These are phyloP conservation scores for Yamadazyma oceani DNA, from an alignment of 1,139 yeast genomes.

Conservation along the genomic window DNA sequence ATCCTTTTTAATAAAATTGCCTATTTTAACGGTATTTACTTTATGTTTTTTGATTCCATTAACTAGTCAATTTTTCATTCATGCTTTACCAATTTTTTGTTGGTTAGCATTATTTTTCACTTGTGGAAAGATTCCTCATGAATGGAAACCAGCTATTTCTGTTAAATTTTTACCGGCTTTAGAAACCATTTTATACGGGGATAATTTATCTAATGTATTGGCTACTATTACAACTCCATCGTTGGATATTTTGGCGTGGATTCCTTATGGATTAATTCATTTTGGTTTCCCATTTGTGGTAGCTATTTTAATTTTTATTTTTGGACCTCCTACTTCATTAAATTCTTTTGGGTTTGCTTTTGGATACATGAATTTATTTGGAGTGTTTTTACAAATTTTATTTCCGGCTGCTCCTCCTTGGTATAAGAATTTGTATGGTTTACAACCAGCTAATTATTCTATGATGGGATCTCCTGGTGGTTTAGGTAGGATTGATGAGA, in stretches of 20 bases:
- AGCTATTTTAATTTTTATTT: constrained; percentile 74
- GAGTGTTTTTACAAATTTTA: constrained; percentile 74
- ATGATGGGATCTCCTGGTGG: constrained; percentile 99
- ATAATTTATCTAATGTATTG: constrained; percentile 81
- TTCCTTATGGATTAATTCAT: constrained; percentile 92
- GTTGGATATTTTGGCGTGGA: constrained; percentile 87
- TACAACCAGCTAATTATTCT: constrained; percentile 85
- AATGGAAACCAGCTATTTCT: constrained; percentile 83
- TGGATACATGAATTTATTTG: constrained; percentile 93
- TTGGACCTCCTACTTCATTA: constrained; percentile 90
- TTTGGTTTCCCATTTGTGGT: constrained; percentile 88
- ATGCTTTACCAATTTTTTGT: constrained; percentile 81
- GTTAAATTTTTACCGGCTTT: constrained; percentile 91
- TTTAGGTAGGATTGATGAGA: constrained; percentile 77
- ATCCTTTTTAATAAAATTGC: constrained; percentile 44
- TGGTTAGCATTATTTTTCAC: constrained; percentile 88
- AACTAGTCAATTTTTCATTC: constrained; percentile 81
- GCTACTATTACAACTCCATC: constrained; percentile 70
- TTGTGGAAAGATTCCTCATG: constrained; percentile 72
- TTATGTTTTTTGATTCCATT: constrained; percentile 63
- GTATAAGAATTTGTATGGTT: constrained; percentile 86
- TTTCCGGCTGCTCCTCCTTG: constrained; percentile 99
- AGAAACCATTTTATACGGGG: constrained; percentile 93
- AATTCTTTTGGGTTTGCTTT: constrained; percentile 91
- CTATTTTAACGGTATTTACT: constrained; percentile 36